Evolutionary conservation across 1,284 basidiomycete genomes (phyloP).

Genomic region (Thecaphora thlaspeos): DNA sequence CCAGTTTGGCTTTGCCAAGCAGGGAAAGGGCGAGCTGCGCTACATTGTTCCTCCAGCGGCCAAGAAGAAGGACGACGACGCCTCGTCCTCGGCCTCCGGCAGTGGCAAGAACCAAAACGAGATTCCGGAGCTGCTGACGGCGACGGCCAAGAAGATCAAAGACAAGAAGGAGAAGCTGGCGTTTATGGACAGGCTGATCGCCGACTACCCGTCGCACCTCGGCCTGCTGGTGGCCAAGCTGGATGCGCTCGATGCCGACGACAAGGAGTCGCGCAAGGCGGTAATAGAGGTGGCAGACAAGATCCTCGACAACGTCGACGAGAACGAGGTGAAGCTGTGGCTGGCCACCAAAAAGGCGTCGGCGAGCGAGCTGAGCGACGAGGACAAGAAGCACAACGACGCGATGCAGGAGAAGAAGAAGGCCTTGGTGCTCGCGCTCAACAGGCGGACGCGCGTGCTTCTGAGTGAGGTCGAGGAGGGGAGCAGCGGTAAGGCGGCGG

Average conservation of each 20-base stretch:
- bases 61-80: constrained; percentile 27
- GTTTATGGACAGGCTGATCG: constrained; percentile 51
- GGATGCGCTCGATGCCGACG: constrained; percentile 35
- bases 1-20: constrained; percentile 43
- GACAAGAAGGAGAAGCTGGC: constrained; percentile 44
- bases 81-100: not conserved
- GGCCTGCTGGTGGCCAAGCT: constrained; percentile 50
- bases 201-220: constrained; percentile 52
- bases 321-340: constrained; percentile 45
- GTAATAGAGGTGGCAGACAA: constrained; percentile 43
- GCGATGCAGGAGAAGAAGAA: constrained; percentile 48
- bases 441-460: constrained; percentile 43
- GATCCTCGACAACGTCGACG: constrained; percentile 43
- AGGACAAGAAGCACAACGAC: constrained; percentile 47
- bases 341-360: constrained; percentile 47
- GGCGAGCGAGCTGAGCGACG: constrained; percentile 45
- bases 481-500: not conserved
- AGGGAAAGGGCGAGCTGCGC: constrained; percentile 43
- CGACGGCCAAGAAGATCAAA: constrained; percentile 53
- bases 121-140: constrained; percentile 52
- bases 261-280: constrained; percentile 19
- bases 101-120: constrained; percentile 40
- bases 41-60: constrained; percentile 54
- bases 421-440: constrained; percentile 50
- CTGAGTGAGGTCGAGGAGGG: constrained; percentile 22